Evolutionary conservation across 2,329 filamentous ascomycete species (phyloP).

Genomic region (Claviceps pazoutovae): DNA sequence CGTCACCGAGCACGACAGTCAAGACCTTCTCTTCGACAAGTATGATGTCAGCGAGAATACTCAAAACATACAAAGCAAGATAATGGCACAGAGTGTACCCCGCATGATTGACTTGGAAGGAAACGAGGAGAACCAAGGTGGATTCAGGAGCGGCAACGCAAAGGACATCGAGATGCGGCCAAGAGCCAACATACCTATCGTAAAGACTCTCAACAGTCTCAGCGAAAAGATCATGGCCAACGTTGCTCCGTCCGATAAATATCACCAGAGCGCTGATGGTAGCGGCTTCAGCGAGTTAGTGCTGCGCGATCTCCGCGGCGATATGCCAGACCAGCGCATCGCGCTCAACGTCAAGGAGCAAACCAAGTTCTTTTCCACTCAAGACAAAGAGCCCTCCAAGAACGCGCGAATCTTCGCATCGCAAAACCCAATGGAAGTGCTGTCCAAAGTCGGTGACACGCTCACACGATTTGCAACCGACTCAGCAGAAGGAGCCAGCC

Average conservation of each 20-base stretch:
- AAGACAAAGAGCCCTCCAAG: conserved; percentile 31
- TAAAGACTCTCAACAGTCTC: conserved; percentile 76
- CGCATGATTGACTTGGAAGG: conserved; percentile 85
- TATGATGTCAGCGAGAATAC: conserved; percentile 66
- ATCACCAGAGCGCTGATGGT: conserved; percentile 49
- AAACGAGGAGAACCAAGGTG: conserved; percentile 90
- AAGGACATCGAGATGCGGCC: conserved; percentile 87
- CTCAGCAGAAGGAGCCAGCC: conserved; percentile 37
- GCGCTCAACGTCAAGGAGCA: conserved; percentile 82
- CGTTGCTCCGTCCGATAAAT: conserved; percentile 63
- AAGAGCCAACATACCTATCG: conserved; percentile 67
- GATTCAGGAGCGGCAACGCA: conserved; percentile 65
- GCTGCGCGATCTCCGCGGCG: conserved; percentile 66
- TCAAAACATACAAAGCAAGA: conserved; percentile 34
- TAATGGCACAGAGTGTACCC: conserved; percentile 55
- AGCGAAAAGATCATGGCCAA: conserved; percentile 90
- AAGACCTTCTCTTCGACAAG: conserved; percentile 70
- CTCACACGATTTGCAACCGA: conserved; percentile 38
- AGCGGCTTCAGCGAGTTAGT: conserved; percentile 64
- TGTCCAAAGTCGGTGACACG: conserved; percentile 50
- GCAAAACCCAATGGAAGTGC: conserved; percentile 55
- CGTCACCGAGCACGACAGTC: conserved; percentile 60
- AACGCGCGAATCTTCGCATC: conserved; percentile 45
- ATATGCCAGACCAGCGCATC: conserved; percentile 61
- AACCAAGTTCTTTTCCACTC: conserved; percentile 61